Evolutionary conservation across 768 basidiomycete species (phyloP), one percentile per base, ranked within the genome.

Genomic region (Cyclocybe cylindracea): DNA sequence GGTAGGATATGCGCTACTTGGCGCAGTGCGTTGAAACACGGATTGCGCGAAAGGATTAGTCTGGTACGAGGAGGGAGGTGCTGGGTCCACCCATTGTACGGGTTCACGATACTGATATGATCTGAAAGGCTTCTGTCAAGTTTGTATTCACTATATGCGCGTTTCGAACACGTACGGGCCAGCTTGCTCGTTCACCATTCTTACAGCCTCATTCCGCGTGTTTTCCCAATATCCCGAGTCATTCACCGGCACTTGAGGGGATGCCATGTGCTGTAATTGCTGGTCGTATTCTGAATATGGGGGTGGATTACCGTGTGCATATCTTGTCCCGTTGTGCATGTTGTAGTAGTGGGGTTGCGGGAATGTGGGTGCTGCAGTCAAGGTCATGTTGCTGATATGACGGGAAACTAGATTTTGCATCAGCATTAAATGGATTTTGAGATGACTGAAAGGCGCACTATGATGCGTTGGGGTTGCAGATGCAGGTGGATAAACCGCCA

Each of bases 381-480:
- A 70, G 18, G 83, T 82, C 57, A 90, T 74, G 55, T 73, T 79
- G 56, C 73, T 75, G 18, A 90, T 62, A 69, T 91, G 89, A 31
- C 86, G 74, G 18, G 86, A 76, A 39, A 86, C 90, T 91, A 54
- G 41, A 52, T 5, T 4, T 29, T 53, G 53, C 44, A 7, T 56
- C 8, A 56, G 45, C 31, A 41, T 31, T 45, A 14, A 8, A 10
- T 36, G 9, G 31, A 19, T 29, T 41, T 29, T 16, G 11, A 42
- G 18, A 31, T 14, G 31, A 55, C 38, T 9, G 14, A 36, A 40
- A 33, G 39, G 59, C 70, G 55, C 62, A 89, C 90, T 87, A 62
- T 91, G 89, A 35, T 82, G 76, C 7, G 87, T 80, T n/a, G 89
- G 88, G 4, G 85, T 87, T 24, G 86, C 84, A 53, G 89, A 90